Evolutionary conservation across 129 eudicot species (phyloP).

Genomic region (Flaveria trinervia): DNA sequence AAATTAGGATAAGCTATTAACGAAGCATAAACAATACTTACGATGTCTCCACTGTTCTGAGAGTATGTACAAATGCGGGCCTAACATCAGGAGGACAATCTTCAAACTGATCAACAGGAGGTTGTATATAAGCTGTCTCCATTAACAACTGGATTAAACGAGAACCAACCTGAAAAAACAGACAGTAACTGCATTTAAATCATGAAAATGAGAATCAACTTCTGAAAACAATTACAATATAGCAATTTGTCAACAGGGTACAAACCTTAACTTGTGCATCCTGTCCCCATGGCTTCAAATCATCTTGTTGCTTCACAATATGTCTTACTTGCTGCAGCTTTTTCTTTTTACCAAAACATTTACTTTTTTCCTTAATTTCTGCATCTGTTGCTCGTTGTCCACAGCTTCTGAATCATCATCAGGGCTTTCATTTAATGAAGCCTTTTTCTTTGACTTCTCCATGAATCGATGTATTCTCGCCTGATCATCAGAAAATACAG

Average conservation of each 20-base stretch:
- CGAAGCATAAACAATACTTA: conserved; percentile 40
- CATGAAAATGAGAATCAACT: not conserved
- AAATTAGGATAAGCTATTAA: conserved; percentile 5
- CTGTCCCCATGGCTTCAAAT: conserved; percentile 85
- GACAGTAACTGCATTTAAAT: conserved; percentile 5
- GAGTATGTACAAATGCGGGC: conserved; percentile 86
- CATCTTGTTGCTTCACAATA: conserved; percentile 70
- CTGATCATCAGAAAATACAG: conserved; percentile 38
- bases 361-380: conserved; percentile 68
- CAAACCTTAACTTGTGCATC: conserved; percentile 85
- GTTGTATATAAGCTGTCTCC: conserved; percentile 92
- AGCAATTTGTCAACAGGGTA: conserved; percentile 16
- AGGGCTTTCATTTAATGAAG: conserved; percentile 44
- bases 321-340: conserved; percentile 55
- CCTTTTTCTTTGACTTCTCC: conserved; percentile 66
- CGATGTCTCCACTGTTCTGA: conserved; percentile 68
- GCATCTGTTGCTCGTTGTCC: conserved; percentile 43
- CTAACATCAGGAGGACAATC: conserved; percentile 92
- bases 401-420: conserved; percentile 50
- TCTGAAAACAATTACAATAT: not conserved
- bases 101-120: conserved; percentile 71
- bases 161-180: conserved; percentile 66
- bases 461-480: conserved; percentile 70
- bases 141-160: conserved; percentile 78
- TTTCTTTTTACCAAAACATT: conserved; percentile 66